A percentile compares a stretch with the other conserved stretches of the same genome.
Conservation (phyloP, 2,329 filamentous ascomycete genomes). For the Xylariaceae sp. region DNA sequence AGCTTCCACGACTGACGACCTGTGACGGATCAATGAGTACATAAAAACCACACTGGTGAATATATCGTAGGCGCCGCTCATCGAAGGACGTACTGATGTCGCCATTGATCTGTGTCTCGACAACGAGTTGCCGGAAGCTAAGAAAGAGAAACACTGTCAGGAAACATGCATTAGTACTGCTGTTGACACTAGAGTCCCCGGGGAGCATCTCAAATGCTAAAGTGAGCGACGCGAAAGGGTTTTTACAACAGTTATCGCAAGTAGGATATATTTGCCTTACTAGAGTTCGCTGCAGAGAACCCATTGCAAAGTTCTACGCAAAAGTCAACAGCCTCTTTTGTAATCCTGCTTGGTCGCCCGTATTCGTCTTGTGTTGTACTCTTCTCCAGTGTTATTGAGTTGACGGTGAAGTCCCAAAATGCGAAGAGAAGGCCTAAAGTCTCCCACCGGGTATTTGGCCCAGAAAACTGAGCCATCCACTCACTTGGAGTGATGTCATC, state of each 20-base stretch:
- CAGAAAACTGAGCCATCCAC: slow-evolving; percentile 40
- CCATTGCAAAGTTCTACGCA: slow-evolving; percentile 26
- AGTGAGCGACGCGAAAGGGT: too few relatives aligned
- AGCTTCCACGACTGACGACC: slow-evolving; percentile 26
- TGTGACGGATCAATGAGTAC: not conserved
- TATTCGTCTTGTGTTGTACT: slow-evolving; percentile 5
- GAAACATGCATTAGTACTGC: not conserved
- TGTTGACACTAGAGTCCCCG: too few relatives aligned
- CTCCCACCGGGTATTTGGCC: slow-evolving; percentile 40
- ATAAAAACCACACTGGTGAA: too few relatives aligned
- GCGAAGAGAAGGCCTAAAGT: slow-evolving; percentile 37
- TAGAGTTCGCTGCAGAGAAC: slow-evolving; percentile 25
- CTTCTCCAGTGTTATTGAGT: slow-evolving; percentile 4
- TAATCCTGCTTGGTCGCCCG: slow-evolving; percentile 10
- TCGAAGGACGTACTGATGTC: slow-evolving; percentile 13
- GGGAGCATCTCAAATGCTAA: too few relatives aligned
- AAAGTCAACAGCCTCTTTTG: slow-evolving; percentile 20
- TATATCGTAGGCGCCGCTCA: not conserved
- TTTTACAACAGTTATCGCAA: too few relatives aligned
- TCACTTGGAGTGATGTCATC: slow-evolving; percentile 30
- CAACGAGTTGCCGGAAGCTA: slow-evolving; percentile 3
- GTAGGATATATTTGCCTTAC: not conserved
- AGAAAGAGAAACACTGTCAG: slow-evolving; percentile 4
- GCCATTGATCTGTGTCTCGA: slow-evolving; percentile 6
- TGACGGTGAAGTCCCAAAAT: slow-evolving; percentile 22